Evolutionary conservation across 257 asterid genomes (phyloP).

Genomic region (Penstemon barbatus): DNA sequence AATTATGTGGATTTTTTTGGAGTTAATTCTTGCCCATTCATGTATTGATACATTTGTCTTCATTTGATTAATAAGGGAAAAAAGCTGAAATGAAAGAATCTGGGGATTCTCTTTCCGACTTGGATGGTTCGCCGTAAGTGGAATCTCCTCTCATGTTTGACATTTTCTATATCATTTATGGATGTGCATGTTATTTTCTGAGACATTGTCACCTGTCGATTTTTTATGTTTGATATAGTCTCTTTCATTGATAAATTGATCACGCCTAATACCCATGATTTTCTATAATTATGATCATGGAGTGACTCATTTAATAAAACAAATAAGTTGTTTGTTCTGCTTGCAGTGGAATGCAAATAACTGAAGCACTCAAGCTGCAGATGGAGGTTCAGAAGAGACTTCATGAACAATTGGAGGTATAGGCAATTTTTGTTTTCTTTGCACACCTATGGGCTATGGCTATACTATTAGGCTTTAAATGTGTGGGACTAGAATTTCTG

Average conservation of each 20-base stretch:
- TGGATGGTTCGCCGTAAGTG: conserved; percentile 91
- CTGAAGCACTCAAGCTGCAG: conserved; percentile 95
- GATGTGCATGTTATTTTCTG: conserved; percentile 6
- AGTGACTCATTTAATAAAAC: conserved; percentile 1
- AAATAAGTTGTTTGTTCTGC: conserved; percentile 5
- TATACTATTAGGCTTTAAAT: background rate
- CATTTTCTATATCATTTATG: conserved; percentile 8
- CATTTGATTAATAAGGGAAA: conserved; percentile 46
- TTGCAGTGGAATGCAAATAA: conserved; percentile 79
- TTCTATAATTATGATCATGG: background rate
- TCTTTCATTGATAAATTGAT: conserved; percentile 7
- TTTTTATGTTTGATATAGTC: background rate
- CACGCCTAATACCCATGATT: background rate
- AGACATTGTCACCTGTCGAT: conserved; percentile 1
- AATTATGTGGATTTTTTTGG: background rate
- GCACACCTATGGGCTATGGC: background rate
- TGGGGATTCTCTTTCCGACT: conserved; percentile 62
- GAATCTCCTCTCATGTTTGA: conserved; percentile 25
- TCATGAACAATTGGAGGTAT: conserved; percentile 98
- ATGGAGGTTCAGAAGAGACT: conserved; percentile 98
- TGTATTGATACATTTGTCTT: conserved; percentile 23
- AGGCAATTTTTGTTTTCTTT: background rate
- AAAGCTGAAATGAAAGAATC: conserved; percentile 78
- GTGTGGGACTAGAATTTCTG: background rate
- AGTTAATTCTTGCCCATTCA: conserved; percentile 8